A percentile compares a stretch with the other conserved stretches of the same genome.
phyloP scores from a whole-genome alignment of 352 stramenopile genomes.

The Phytopythium vexans region DNA sequence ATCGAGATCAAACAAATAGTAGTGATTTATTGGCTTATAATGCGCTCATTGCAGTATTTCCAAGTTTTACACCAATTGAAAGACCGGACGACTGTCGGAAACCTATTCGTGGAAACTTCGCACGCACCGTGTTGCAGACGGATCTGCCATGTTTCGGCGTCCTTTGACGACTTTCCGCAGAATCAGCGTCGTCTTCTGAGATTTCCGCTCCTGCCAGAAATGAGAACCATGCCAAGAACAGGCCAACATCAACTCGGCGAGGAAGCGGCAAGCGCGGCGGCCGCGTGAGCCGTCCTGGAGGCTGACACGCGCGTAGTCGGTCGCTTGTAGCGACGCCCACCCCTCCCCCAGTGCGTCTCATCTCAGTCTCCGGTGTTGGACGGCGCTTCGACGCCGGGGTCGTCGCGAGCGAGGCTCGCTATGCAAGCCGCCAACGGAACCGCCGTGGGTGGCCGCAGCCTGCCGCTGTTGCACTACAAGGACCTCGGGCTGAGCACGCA shows the following conservation, averaged over 20 bases:
- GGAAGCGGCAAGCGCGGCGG: slow-evolving; percentile 2
- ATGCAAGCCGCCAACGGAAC: too few species aligned
- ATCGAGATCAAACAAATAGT: too few species aligned
- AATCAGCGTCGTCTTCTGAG: too few species aligned
- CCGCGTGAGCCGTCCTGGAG: neutral
- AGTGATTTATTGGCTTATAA: neutral
- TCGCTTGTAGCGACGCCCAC: too few species aligned
- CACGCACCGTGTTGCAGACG: too few species aligned
- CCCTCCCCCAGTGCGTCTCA: too few species aligned
- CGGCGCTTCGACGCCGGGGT: too few species aligned
- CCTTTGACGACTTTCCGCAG: too few species aligned
- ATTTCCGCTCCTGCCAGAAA: neutral
- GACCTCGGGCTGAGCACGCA: slow-evolving; percentile 52
- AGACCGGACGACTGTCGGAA: neutral
- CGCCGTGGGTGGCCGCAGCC: slow-evolving; percentile 18
- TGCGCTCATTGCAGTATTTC: neutral
- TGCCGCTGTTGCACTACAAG: slow-evolving; percentile 71
- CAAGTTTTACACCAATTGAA: neutral
- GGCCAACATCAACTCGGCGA: slow-evolving; percentile 4
- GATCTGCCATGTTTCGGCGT: too few species aligned
- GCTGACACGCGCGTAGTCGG: neutral
- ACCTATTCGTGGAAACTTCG: neutral
- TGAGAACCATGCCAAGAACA: neutral
- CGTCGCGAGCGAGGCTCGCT: too few species aligned
- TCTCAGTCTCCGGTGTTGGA: too few species aligned